A percentile compares a stretch with the other conserved stretches of the same genome.
phyloP scores from a whole-genome alignment of 805 yeast genomes.

The Saturnispora bothae region DNA sequence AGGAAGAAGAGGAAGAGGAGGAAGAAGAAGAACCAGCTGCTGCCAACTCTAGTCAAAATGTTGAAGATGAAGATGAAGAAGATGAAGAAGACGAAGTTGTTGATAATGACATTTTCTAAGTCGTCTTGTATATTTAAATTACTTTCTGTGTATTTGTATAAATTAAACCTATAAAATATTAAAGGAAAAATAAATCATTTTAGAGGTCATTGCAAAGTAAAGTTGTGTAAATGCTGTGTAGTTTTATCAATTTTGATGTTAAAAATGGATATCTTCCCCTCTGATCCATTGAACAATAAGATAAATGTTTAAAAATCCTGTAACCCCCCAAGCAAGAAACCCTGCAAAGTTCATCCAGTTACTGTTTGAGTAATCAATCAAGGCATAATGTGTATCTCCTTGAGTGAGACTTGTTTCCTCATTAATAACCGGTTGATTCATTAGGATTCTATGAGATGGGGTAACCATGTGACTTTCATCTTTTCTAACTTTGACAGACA shows the following conservation, averaged over 20 bases:
- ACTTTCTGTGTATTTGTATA: not conserved
- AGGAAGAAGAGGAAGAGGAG: slow-evolving; percentile 20
- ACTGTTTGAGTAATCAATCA: slow-evolving; percentile 51
- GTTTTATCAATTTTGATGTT: not conserved
- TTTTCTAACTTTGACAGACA: slow-evolving; percentile 40
- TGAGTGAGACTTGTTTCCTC: slow-evolving; percentile 7
- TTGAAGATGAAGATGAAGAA: slow-evolving; percentile 8
- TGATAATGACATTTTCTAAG: slow-evolving; percentile 5
- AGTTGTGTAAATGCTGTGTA: no score
- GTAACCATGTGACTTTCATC: slow-evolving; percentile 3
- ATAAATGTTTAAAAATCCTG: slow-evolving; percentile 63
- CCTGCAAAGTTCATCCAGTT: slow-evolving; percentile 46
- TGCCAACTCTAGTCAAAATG: slow-evolving; percentile 5
- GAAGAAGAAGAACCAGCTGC: slow-evolving; percentile 8
- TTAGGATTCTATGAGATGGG: not conserved
- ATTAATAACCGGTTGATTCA: not conserved
- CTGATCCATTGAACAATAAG: slow-evolving; percentile 23
- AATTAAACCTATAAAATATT: not conserved
- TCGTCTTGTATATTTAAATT: no score
- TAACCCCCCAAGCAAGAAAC: slow-evolving; percentile 55
- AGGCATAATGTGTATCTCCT: slow-evolving; percentile 13
- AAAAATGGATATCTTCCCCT: slow-evolving; percentile 29
- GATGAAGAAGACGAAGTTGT: slow-evolving; percentile 8
- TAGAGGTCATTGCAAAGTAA: no score
- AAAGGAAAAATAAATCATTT: no score